Evolutionary conservation across 2,329 filamentous ascomycete genomes (phyloP).

Genomic region (Stachybotrys chlorohalonatus): DNA sequence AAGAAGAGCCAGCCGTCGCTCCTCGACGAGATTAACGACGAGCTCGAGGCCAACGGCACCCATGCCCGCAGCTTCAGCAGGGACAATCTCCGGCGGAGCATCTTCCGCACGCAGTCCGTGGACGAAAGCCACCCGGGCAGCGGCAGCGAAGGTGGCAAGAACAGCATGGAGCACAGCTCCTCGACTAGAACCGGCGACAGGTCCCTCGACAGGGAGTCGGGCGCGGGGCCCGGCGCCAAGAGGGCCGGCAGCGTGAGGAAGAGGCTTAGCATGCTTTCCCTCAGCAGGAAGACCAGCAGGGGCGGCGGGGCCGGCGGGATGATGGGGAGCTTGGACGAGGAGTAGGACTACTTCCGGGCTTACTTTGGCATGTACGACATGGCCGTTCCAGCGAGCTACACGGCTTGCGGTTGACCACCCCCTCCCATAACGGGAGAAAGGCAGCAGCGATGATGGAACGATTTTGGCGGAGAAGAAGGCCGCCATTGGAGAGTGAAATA

Average conservation of each 20-base stretch:
- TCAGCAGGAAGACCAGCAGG: conserved; percentile 61
- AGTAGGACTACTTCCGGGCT: conserved; percentile 31
- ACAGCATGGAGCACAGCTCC: conserved; percentile 17
- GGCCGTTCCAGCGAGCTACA: background rate
- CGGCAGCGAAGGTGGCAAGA: conserved; percentile 11
- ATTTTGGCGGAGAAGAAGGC: background rate
- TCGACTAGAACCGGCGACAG: conserved; percentile 11
- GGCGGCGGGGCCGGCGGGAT: conserved; percentile 23
- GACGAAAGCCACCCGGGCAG: conserved; percentile 15
- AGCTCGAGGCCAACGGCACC: conserved; percentile 21
- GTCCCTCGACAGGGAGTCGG: conserved; percentile 19
- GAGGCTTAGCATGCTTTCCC: conserved; percentile 67
- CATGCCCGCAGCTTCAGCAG: conserved; percentile 22
- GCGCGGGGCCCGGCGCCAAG: conserved; percentile 21
- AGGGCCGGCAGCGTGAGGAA: conserved; percentile 60
- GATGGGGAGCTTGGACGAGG: conserved; percentile 48
- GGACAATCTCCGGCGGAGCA: conserved; percentile 26
- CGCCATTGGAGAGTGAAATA: background rate
- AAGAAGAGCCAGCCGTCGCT: conserved; percentile 34
- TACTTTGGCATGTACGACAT: conserved; percentile 16
- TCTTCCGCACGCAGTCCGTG: conserved; percentile 32
- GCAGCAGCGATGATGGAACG: background rate
- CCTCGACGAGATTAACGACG: conserved; percentile 18
- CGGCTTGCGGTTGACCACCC: background rate
- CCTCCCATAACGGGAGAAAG: background rate